These are phyloP conservation scores for Sarocladiaceae sp. DNA, from an alignment of 2,329 filamentous ascomycete species.

Conservation along the genomic window DNA sequence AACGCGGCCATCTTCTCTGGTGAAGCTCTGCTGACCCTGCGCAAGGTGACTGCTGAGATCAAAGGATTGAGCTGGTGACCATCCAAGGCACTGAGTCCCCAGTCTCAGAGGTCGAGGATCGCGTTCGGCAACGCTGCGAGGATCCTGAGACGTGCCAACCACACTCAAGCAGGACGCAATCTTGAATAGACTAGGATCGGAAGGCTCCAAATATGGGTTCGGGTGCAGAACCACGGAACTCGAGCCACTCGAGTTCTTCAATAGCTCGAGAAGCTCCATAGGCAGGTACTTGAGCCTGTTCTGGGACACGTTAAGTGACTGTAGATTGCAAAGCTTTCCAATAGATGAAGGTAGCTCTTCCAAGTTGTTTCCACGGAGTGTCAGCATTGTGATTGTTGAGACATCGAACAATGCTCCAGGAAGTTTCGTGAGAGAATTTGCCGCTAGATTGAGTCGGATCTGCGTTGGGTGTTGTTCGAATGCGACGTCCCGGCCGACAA, in stretches of 20 bases:
- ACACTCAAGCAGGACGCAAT: neutral
- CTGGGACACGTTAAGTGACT: slow-evolving; percentile 61
- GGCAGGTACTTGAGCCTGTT: slow-evolving; percentile 60
- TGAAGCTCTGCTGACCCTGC: slow-evolving; percentile 11
- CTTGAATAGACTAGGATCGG: neutral
- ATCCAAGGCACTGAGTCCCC: slow-evolving; percentile 21
- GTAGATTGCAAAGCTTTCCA: slow-evolving; percentile 51
- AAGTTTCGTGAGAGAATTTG: slow-evolving; percentile 52
- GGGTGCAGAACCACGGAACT: slow-evolving; percentile 52
- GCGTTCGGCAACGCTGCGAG: neutral
- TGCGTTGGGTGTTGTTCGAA: slow-evolving; percentile 56
- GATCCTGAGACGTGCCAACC: neutral
- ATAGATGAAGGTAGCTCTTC: slow-evolving; percentile 58
- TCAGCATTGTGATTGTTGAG: slow-evolving; percentile 59
- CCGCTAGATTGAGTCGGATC: slow-evolving; percentile 57
- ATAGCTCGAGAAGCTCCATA: slow-evolving; percentile 55
- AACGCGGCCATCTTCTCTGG: slow-evolving; percentile 21
- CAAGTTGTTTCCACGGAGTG: slow-evolving; percentile 60
- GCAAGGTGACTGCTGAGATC: slow-evolving; percentile 13
- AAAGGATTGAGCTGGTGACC: slow-evolving; percentile 26
- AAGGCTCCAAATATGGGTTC: slow-evolving; percentile 54
- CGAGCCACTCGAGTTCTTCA: slow-evolving; percentile 42
- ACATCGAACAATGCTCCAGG: slow-evolving; percentile 60
- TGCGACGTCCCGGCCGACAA: slow-evolving; percentile 50
- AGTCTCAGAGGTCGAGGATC: slow-evolving; percentile 12